Base-by-base conservation (phyloP, 371 early-diverging fungal species). In the Dinochytrium kinnereticum region DNA sequence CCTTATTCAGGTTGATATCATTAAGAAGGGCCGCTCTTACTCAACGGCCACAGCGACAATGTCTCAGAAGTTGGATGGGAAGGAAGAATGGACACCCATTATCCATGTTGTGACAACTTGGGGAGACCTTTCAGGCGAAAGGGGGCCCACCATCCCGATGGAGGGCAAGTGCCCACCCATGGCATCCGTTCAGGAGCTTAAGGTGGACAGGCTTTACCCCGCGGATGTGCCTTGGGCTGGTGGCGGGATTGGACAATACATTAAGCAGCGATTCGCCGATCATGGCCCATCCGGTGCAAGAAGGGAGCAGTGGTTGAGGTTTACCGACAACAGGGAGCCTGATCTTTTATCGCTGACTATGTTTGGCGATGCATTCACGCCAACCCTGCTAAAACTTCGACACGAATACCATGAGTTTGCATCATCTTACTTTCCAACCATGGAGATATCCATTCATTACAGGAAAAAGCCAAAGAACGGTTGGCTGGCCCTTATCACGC, bases 301-400 rank as follows among this genome's bases (percentile, higher is more conserved):
- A 34, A 28, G 61, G 24, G 24, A 31, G 34, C 61, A 61, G 24
- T 61, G 61, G 61, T 31, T 61, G 61, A 61, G 61, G 7, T 61
- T 61, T 34, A 61, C 61, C 15, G 61, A 61, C 24, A 5, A 34
- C 10, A 3, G 61, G 31, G 36, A 31, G 36, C 61, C 61, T 13
- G 61, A 61, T 61, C 36, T 61, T 3, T 34, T 61, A 10, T 34
- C 36, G n/a, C 36, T 61, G 61, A 61, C 61, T 36, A 34, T 61
- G 61, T 61, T 61, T 37, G 31, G 34, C 19, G 61, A 61, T 34
- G 28, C 61, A 2, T 61, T 61, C 61, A 61, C 61, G 5, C 61
- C 61, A 28, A 61, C 61, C 7, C 36, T 61, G 13, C 7, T 61
- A 10, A 61, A 34, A 21, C 61, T 61, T 19, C 7, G 36, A 2